Evolutionary conservation across 345 rosid species (phyloP), one percentile per base, ranked within the genome.

Genomic region (Turritis glabra): DNA sequence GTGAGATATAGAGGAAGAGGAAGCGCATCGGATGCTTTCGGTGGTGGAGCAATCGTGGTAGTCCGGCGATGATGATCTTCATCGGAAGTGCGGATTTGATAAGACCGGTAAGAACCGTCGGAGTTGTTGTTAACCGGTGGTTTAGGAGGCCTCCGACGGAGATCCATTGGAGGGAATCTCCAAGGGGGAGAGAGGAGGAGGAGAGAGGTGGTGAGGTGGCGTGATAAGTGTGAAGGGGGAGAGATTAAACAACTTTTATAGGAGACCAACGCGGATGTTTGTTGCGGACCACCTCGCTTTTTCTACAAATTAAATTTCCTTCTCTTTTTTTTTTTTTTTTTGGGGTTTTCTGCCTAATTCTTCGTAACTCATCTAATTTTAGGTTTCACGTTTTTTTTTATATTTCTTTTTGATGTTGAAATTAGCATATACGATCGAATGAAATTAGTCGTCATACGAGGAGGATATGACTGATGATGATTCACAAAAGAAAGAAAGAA

Each of bases 1-100:
- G 95, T 87, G 13, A 92, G 82, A 77, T 88, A 87, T 7, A 90
- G 82, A 2, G 98, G 97, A 11, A 90, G 84, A 6, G 93, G 96
- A 22, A 92, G 90, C 2, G 98, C 96, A 52, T 90, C 98, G 10
- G 94, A 88, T 0, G 96, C 96, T 52, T 86, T 87, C 0, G 80
- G 15, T 17, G 80, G 15, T 12, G 80, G 4, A 26, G 87, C 51
- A 0, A 82, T 54, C 1, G 76, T 18, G 5, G 77, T 4, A n/a
- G n/a, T n/a, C 0, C 74, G 71, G 18, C 22, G 54, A 11, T 1
- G 64, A 3, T n/a, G 63, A 56, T 53, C 33, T 14, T 35, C 67
- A 0, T 25, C 41, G 15, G 65, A 11, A 46, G 76, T 18, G 7
- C 18, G 71, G 23, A 53, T 15, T 11, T 44, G 6, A 4, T 27